A percentile compares a stretch with the other conserved stretches of the same genome.
Conservation (phyloP, 2,329 filamentous ascomycete species). For the Venturia effusa region DNA sequence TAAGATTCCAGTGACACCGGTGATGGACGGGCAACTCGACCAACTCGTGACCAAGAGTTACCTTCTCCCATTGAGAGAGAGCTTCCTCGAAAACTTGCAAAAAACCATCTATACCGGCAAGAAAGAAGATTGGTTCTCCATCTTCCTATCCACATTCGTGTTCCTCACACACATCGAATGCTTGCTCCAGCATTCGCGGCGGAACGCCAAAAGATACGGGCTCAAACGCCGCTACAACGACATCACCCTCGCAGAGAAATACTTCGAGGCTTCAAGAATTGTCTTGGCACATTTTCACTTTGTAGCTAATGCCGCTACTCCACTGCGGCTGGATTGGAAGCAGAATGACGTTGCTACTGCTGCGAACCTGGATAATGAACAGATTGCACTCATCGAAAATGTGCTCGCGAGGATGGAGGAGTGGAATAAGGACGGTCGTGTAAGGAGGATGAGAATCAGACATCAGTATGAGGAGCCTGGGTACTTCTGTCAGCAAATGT, state of each 20-base stretch:
- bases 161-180: conserved; percentile 13
- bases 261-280: conserved; percentile 8
- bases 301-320: conserved; percentile 2
- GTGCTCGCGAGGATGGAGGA: conserved; percentile 51
- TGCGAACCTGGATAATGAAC: conserved; percentile 35
- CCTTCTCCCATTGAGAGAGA: conserved; percentile 10
- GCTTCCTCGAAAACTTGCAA: conserved; percentile 12
- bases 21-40: conserved; percentile 15
- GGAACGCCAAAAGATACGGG: conserved; percentile 12
- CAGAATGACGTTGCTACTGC: background rate
- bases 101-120: conserved; percentile 9
- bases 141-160: conserved; percentile 13
- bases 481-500: conserved; percentile 15
- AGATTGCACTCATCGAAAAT: conserved; percentile 48
- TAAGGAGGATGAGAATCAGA: background rate
- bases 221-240: conserved; percentile 10
- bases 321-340: conserved; percentile 4
- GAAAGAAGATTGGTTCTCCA: conserved; percentile 14
- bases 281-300: conserved; percentile 10
- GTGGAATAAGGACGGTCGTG: conserved; percentile 29
- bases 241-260: conserved; percentile 1
- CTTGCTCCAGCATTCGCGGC: conserved; percentile 13
- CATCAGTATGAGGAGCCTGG: conserved; percentile 12
- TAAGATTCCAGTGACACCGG: conserved; percentile 12
- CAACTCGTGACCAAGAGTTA: conserved; percentile 14